phyloP scores from a whole-genome alignment of 2,329 filamentous ascomycete species.

The Elsinoe arachidis region DNA sequence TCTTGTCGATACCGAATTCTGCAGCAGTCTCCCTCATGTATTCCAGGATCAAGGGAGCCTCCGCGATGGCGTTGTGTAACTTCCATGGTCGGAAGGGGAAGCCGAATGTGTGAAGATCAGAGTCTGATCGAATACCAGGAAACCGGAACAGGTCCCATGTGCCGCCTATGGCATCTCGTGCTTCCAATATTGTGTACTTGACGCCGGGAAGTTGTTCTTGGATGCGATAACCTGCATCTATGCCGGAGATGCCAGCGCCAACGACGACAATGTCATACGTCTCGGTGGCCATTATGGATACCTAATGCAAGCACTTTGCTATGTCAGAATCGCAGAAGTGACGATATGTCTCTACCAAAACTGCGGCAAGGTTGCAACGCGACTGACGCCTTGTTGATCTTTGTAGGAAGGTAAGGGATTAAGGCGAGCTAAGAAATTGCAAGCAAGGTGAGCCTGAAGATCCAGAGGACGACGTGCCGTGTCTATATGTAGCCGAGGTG shows the following conservation, averaged over 20 bases:
- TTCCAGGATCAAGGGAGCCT: slow-evolving; percentile 35
- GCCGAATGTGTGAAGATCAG: slow-evolving; percentile 43
- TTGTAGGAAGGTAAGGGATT: too few relatives aligned
- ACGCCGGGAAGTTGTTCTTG: slow-evolving; percentile 41
- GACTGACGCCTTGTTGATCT: too few relatives aligned
- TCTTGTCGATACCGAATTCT: slow-evolving; percentile 38
- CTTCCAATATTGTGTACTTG: slow-evolving; percentile 60
- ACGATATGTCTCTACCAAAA: too few relatives aligned
- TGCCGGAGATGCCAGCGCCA: slow-evolving; percentile 66
- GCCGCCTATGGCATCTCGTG: slow-evolving; percentile 57
- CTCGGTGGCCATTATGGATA: slow-evolving; percentile 3
- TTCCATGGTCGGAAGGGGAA: slow-evolving; percentile 65
- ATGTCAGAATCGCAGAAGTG: background rate
- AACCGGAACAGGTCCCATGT: slow-evolving; percentile 75
- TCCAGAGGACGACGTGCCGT: background rate
- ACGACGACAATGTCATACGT: slow-evolving; percentile 49
- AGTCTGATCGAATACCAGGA: slow-evolving; percentile 49
- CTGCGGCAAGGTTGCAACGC: too few relatives aligned
- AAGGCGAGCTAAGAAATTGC: too few relatives aligned
- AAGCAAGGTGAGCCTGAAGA: background rate
- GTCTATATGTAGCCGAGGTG: background rate
- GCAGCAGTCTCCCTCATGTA: slow-evolving; percentile 37
- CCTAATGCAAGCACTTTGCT: background rate
- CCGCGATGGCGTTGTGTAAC: slow-evolving; percentile 38
- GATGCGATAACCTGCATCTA: slow-evolving; percentile 61